phyloP scores from a whole-genome alignment of 2,329 filamentous ascomycete species.

The Diaporthe caulivora region DNA sequence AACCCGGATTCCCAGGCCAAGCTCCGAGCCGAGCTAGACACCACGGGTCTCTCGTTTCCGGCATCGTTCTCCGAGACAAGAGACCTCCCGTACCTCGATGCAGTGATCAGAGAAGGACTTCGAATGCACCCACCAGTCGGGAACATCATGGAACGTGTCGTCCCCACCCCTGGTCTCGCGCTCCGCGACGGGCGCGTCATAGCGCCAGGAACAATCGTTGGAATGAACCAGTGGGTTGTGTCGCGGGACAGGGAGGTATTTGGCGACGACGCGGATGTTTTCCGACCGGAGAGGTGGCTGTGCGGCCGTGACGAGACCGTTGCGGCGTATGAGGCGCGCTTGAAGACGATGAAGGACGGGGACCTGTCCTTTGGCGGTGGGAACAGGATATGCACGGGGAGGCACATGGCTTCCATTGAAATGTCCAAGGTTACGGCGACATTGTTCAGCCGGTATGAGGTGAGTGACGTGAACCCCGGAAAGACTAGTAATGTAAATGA shows the following conservation, averaged over 20 bases:
- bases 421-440: constrained; percentile 35
- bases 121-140: constrained; percentile 8
- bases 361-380: constrained; percentile 3
- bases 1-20: background rate
- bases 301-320: background rate
- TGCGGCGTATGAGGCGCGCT: background rate
- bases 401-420: constrained; percentile 6
- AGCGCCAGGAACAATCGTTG: constrained; percentile 1
- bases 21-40: background rate
- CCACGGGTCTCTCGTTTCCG: background rate
- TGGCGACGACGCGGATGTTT: background rate
- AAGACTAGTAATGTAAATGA: background rate
- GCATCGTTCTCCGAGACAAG: background rate
- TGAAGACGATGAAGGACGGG: background rate
- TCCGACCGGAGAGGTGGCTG: constrained; percentile 16
- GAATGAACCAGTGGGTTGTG: constrained; percentile 19
- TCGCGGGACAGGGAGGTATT: background rate
- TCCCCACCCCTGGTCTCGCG: background rate
- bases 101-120: constrained; percentile 7
- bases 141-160: constrained; percentile 10
- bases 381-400: background rate
- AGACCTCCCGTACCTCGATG: constrained; percentile 3
- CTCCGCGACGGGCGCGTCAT: constrained; percentile 11
- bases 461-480: background rate
- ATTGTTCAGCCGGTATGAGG: constrained; percentile 30